These are phyloP conservation scores for Beta vulgaris DNA, from an alignment of 148 eudicot genomes.

Conservation along the genomic window DNA sequence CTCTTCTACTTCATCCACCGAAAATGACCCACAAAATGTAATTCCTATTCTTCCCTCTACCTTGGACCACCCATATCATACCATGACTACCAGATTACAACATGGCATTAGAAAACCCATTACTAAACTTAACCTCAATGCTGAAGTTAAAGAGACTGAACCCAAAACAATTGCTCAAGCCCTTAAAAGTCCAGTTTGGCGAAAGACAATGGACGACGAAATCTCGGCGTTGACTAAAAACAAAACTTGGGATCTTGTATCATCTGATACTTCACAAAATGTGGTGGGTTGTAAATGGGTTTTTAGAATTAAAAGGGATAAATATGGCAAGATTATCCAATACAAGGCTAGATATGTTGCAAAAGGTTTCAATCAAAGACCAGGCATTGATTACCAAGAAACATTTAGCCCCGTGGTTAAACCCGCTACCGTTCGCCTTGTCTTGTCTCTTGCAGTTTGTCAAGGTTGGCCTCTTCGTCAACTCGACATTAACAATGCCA, in stretches of 20 bases:
- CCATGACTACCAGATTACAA: background rate
- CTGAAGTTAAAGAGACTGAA: background rate
- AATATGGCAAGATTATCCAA: background rate
- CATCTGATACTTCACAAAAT: background rate
- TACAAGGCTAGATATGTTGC: background rate
- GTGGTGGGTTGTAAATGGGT: slow-evolving; percentile 8
- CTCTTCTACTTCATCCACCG: no score
- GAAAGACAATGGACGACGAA: background rate
- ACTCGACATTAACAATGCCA: background rate
- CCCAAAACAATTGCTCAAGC: background rate
- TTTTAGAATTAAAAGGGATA: no score
- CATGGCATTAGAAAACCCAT: background rate
- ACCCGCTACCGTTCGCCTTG: background rate
- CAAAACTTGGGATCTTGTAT: background rate
- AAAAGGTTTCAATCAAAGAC: background rate
- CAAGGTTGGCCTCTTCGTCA: background rate
- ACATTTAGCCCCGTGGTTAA: no score
- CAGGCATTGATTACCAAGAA: background rate
- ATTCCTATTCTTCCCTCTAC: background rate
- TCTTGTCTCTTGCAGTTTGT: background rate
- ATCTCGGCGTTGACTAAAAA: background rate
- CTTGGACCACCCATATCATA: background rate
- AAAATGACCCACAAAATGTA: background rate
- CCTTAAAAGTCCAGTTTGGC: background rate
- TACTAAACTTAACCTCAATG: background rate